Percentiles rank a stretch among this genome's conserved stretches.
These are phyloP conservation scores for Nepenthes gracilis DNA, from an alignment of 148 eudicot species.

Conservation along the genomic window DNA sequence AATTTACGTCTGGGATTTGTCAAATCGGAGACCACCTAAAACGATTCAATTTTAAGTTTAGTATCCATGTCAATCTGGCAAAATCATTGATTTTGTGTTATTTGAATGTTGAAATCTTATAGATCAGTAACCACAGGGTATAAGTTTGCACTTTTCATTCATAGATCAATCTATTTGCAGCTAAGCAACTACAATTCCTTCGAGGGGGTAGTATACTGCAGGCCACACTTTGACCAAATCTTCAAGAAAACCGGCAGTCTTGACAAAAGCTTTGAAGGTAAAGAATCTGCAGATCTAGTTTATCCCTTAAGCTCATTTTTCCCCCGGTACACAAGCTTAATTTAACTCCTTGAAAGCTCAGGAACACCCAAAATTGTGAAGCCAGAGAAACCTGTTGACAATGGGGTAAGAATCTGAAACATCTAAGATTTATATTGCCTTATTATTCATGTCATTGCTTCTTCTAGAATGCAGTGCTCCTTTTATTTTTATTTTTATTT, in stretches of 20 bases:
- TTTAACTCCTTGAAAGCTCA: slow-evolving; percentile 15
- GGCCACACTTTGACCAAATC: slow-evolving; percentile 93
- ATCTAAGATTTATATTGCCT: neutral
- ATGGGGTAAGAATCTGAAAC: slow-evolving; percentile 37
- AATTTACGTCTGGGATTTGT: no score
- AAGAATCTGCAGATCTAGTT: neutral
- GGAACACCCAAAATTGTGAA: slow-evolving; percentile 76
- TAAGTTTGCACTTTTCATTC: neutral
- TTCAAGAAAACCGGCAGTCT: slow-evolving; percentile 90
- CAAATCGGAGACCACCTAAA: no score
- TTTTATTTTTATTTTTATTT: neutral
- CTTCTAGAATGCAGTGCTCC: neutral
- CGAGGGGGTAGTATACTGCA: slow-evolving; percentile 89
- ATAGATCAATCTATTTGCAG: slow-evolving; percentile 30
- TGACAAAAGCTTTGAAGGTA: slow-evolving; percentile 92
- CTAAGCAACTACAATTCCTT: slow-evolving; percentile 93
- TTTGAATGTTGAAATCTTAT: neutral
- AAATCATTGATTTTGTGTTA: neutral
- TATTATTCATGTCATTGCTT: neutral
- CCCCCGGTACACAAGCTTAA: neutral
- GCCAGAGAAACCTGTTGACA: slow-evolving; percentile 44
- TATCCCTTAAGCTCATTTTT: neutral
- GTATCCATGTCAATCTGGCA: no score
- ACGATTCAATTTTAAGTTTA: no score
- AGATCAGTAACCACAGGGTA: neutral